Evolutionary conservation across 306 rosid species (phyloP).

Genomic region (Sindora glabra): DNA sequence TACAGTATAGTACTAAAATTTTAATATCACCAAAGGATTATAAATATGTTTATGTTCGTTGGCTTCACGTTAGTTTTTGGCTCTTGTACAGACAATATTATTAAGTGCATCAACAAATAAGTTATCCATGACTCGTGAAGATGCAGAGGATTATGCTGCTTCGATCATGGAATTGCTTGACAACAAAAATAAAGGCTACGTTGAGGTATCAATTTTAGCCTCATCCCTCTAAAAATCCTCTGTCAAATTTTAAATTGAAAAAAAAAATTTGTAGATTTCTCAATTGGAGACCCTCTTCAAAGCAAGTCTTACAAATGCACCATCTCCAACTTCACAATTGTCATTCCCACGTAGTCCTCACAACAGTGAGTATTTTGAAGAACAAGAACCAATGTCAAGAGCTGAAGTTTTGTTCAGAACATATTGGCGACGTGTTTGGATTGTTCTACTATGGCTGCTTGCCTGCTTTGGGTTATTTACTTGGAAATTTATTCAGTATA

Average conservation of each 20-base stretch:
- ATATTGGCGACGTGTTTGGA: slow-evolving; percentile 70
- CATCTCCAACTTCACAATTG: slow-evolving; percentile 23
- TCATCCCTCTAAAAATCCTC: neutral
- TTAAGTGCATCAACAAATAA: slow-evolving; percentile 64
- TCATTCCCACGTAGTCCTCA: neutral
- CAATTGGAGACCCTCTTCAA: slow-evolving; percentile 49
- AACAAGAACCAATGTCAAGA: slow-evolving; percentile 38
- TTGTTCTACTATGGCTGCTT: slow-evolving; percentile 51
- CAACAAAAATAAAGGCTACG: slow-evolving; percentile 52
- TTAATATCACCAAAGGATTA: no score
- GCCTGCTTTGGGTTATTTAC: slow-evolving; percentile 42
- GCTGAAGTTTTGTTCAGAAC: slow-evolving; percentile 54
- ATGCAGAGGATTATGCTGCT: slow-evolving; percentile 65
- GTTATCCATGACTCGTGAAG: slow-evolving; percentile 61
- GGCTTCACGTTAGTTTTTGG: neutral
- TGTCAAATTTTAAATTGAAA: slow-evolving; percentile 1
- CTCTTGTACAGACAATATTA: slow-evolving; percentile 39
- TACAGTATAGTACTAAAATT: no score
- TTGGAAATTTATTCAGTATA: slow-evolving; percentile 73
- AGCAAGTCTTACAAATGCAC: slow-evolving; percentile 21
- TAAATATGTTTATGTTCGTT: slow-evolving; percentile 6
- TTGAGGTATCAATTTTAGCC: slow-evolving; percentile 47
- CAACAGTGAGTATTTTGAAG: slow-evolving; percentile 17
- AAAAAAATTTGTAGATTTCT: slow-evolving; percentile 16
- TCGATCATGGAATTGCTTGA: slow-evolving; percentile 63